A percentile compares a stretch with the other conserved stretches of the same genome.
phyloP scores from a whole-genome alignment of 2,329 filamentous ascomycete genomes.

The Elsinoe ampelina region DNA sequence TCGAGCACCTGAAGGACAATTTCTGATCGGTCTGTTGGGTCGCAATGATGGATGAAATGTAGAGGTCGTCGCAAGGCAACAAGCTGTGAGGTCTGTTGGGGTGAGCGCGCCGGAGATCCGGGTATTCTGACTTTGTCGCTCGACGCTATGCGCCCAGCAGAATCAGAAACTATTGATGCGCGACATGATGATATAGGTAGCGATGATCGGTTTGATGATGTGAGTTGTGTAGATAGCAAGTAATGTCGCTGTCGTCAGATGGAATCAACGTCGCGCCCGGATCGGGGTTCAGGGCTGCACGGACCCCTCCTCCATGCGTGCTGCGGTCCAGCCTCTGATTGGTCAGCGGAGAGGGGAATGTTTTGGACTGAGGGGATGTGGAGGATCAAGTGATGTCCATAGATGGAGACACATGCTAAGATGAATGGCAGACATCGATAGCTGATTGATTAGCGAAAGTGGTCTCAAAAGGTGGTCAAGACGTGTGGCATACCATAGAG shows the following conservation, averaged over 20 bases:
- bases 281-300: neutral
- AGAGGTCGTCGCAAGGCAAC: slow-evolving; percentile 1
- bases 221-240: neutral
- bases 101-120: neutral
- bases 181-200: slow-evolving; percentile 20
- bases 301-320: neutral
- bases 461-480: neutral
- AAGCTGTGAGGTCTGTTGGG: neutral
- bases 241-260: slow-evolving; percentile 12
- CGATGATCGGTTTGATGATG: slow-evolving; percentile 14
- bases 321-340: slow-evolving; percentile 1
- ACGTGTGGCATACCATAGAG: neutral
- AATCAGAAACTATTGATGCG: slow-evolving; percentile 18
- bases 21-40: neutral
- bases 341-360: neutral
- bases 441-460: neutral
- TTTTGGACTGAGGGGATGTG: neutral
- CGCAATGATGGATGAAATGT: neutral
- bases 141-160: slow-evolving; percentile 39
- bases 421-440: neutral
- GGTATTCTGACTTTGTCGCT: slow-evolving; percentile 22
- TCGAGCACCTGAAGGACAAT: no score
- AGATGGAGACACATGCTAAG: neutral
- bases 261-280: slow-evolving; percentile 12
- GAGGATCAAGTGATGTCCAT: neutral